phyloP scores from a whole-genome alignment of 768 basidiomycete species.

The Pisolithus sp. region DNA sequence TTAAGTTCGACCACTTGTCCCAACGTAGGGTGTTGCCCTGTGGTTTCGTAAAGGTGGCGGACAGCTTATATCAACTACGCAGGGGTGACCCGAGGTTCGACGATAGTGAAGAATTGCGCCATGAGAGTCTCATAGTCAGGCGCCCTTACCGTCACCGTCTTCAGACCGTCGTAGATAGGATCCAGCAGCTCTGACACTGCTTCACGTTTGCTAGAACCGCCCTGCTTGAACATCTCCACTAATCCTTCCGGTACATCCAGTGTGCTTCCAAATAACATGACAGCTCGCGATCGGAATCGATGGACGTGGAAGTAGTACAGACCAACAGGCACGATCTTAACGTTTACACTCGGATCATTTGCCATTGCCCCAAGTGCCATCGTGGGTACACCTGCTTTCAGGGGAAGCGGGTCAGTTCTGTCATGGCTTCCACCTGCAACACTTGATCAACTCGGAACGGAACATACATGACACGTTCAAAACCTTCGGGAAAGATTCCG shows the following conservation, averaged over 20 bases:
- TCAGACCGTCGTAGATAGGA: constrained; percentile 85
- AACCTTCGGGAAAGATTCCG: constrained; percentile 98
- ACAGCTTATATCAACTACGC: constrained; percentile 89
- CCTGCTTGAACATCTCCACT: constrained; percentile 86
- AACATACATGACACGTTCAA: constrained; percentile 5
- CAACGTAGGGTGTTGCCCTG: constrained; percentile 86
- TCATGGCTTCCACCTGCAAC: constrained; percentile 91
- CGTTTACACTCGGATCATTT: constrained; percentile 74
- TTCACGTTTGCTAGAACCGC: constrained; percentile 82
- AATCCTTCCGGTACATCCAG: constrained; percentile 84
- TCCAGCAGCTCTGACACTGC: constrained; percentile 87
- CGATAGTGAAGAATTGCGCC: constrained; percentile 42
- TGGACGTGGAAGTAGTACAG: constrained; percentile 70
- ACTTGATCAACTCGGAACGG: neutral
- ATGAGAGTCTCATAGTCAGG: constrained; percentile 98
- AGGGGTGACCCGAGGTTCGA: constrained; percentile 2
- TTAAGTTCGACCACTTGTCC: constrained; percentile 96
- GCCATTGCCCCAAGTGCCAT: constrained; percentile 99
- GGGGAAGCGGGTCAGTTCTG: constrained; percentile 88
- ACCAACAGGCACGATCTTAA: constrained; percentile 88
- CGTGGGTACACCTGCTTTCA: constrained; percentile 95
- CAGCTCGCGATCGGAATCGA: constrained; percentile 92
- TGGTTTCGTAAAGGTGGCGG: constrained; percentile 87
- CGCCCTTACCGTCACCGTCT: constrained; percentile 92
- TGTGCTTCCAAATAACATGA: constrained; percentile 92